phyloP scores from a whole-genome alignment of 768 basidiomycete species.

The Daedalea quercina region DNA sequence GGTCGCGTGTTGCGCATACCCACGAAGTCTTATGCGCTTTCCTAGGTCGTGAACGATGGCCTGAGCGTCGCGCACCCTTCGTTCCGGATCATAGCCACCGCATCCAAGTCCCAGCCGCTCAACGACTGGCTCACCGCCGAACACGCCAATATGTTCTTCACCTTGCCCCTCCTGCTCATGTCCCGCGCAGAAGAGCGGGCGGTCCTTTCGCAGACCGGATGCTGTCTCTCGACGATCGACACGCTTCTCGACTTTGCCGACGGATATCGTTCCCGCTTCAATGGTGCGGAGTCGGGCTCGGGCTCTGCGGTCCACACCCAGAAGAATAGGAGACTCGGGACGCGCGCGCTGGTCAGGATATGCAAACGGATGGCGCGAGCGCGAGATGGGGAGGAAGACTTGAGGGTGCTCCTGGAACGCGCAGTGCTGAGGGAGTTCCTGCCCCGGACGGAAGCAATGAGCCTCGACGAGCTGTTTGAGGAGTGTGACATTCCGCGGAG shows the following conservation, averaged over 20 bases:
- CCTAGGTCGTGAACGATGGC: conserved; percentile 24
- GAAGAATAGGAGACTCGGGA: conserved; percentile 60
- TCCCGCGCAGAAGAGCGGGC: conserved; percentile 39
- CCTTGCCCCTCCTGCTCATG: conserved; percentile 58
- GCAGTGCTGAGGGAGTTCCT: conserved; percentile 55
- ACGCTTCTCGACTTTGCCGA: conserved; percentile 47
- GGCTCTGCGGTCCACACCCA: conserved; percentile 16
- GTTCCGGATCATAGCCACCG: conserved; percentile 55
- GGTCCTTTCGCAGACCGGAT: conserved; percentile 46
- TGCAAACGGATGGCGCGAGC: conserved; percentile 41
- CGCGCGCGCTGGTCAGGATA: conserved; percentile 50
- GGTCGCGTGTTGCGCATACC: background rate
- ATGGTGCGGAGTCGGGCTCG: conserved; percentile 37
- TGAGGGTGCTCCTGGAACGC: conserved; percentile 40
- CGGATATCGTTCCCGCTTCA: conserved; percentile 49
- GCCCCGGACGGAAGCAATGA: conserved; percentile 50
- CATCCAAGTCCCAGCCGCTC: conserved; percentile 57
- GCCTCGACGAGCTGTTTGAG: conserved; percentile 42
- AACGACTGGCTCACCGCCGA: conserved; percentile 65
- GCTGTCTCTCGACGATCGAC: conserved; percentile 30
- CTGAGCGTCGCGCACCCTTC: conserved; percentile 48
- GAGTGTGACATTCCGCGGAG: conserved; percentile 40
- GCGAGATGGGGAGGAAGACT: conserved; percentile 34
- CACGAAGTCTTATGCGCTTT: background rate
- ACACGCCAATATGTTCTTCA: conserved; percentile 66